Percentiles rank a stretch among this genome's conserved stretches.
Conservation (phyloP, 176 grass and related monocot genomes). For the Juncus effusus region DNA sequence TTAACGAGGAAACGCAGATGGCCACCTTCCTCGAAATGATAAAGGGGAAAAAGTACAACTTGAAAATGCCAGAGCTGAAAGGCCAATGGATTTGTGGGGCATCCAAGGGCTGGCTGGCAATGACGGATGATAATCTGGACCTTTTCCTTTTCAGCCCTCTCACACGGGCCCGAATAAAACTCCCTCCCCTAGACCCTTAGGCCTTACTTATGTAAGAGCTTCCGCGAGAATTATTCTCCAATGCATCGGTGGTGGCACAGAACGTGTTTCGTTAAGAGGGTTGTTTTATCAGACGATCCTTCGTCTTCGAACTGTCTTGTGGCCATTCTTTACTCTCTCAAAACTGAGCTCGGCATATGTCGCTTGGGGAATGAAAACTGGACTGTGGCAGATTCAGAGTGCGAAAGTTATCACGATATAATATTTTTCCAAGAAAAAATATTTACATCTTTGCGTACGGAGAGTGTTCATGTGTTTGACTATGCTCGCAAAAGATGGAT, state of each 20-base stretch:
- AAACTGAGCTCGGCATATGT: not conserved
- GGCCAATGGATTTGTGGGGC: slow-evolving; percentile 7
- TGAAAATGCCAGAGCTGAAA: not conserved
- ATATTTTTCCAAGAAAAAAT: slow-evolving; percentile 9
- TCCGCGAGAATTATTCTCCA: not conserved
- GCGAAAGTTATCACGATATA: not conserved
- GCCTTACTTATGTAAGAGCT: not conserved
- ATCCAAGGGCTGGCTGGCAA: slow-evolving; percentile 1
- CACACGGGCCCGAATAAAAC: not conserved
- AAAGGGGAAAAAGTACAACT: not conserved
- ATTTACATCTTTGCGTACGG: not conserved
- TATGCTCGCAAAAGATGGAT: not conserved
- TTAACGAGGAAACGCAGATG: slow-evolving; percentile 3
- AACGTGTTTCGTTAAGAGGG: not conserved
- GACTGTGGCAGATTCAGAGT: not conserved
- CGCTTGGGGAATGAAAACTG: slow-evolving; percentile 6
- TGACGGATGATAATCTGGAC: slow-evolving; percentile 2
- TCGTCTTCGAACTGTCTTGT: too few species aligned
- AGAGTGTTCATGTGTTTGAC: not conserved
- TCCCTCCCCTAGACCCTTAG: not conserved
- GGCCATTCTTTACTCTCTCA: not conserved
- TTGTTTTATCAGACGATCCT: too few species aligned
- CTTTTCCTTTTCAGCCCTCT: slow-evolving; percentile 5
- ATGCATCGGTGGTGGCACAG: too few species aligned
- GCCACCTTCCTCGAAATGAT: not conserved